phyloP scores from a whole-genome alignment of 768 basidiomycete genomes.

The Lactarius deliciosus region DNA sequence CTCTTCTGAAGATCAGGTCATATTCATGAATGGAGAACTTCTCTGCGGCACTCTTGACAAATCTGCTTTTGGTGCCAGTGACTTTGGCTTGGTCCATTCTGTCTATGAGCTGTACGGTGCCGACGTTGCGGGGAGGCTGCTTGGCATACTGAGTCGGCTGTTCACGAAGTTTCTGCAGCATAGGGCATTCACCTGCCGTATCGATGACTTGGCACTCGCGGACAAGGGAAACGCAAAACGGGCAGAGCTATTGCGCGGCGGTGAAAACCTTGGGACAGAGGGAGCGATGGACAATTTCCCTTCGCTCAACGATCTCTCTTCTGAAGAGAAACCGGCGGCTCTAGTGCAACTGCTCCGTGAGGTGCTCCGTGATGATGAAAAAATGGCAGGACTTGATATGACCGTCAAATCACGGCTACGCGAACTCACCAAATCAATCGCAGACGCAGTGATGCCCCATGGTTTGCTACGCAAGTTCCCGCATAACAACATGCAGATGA shows the following conservation, averaged over 20 bases:
- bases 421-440: constrained; percentile 86
- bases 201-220: constrained; percentile 95
- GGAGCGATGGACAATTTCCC: constrained; percentile 92
- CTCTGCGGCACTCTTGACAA: constrained; percentile 95
- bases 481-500: constrained; percentile 98
- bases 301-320: constrained; percentile 53
- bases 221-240: constrained; percentile 73
- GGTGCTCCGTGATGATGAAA: constrained; percentile 90
- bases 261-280: constrained; percentile 72
- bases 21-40: constrained; percentile 91
- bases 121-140: constrained; percentile 82
- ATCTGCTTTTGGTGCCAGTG: constrained; percentile 93
- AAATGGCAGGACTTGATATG: constrained; percentile 96
- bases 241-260: constrained; percentile 62
- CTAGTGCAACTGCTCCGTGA: constrained; percentile 79
- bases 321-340: constrained; percentile 53
- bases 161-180: constrained; percentile 98
- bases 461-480: constrained; percentile 93
- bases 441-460: constrained; percentile 81
- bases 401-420: constrained; percentile 85
- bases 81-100: constrained; percentile 96
- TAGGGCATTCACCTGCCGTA: constrained; percentile 96
- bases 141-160: constrained; percentile 89
- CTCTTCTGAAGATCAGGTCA: constrained; percentile 77
- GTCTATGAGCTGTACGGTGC: constrained; percentile 95